Base-by-base conservation (phyloP, 2,329 filamentous ascomycete species). In the Xylaria polymorpha region DNA sequence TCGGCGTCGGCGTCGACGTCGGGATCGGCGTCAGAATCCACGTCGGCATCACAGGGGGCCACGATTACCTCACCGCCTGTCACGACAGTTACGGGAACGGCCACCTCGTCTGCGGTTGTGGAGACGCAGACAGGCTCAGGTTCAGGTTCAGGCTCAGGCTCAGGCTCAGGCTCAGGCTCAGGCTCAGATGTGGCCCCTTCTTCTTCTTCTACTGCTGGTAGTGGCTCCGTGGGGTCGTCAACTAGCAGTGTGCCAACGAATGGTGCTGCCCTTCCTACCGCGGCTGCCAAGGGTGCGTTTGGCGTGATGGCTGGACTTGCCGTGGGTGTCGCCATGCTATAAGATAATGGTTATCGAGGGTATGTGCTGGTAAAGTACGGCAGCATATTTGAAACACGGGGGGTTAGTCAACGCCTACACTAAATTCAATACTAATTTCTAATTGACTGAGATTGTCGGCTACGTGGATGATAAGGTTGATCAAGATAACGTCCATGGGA, bases 311-410 rank as follows among this genome's bases (percentile, higher is more conserved):
- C 70, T 53, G 75, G 75, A 53, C 25, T 76, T 15, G 69, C 62
- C 2, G 70, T 69, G 14, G 74, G 74, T 15, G 68, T 71, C 14
- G 73, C 67, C 4, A 68, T 76, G 66, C n/a, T 75, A 43, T 75
- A 67, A 55, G 10, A 43, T 12, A 6, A 59, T 14, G 2, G 48
- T 35, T 20, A 12, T 35, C 8, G 7, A 55, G 35, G 29, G 15
- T 37, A 48, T 22, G 10, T 25, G 14, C 6, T 29, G 35, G 18
- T 48, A 15, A 22, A 56, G 29, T 12, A 25, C 10, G 3, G 8
- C n/a, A 39, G 18, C 25, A 41, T 61, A 18, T 9, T n/a, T 15
- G 1, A 18, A 44, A 22, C 1, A 43, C 22, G 7, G 4, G 20
- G 7, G 2, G 4, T 59, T 2, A 18, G 20, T 57, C 22, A 20